phyloP scores from a whole-genome alignment of 805 yeast genomes.

The Metschnikowia santaceciliae region DNA sequence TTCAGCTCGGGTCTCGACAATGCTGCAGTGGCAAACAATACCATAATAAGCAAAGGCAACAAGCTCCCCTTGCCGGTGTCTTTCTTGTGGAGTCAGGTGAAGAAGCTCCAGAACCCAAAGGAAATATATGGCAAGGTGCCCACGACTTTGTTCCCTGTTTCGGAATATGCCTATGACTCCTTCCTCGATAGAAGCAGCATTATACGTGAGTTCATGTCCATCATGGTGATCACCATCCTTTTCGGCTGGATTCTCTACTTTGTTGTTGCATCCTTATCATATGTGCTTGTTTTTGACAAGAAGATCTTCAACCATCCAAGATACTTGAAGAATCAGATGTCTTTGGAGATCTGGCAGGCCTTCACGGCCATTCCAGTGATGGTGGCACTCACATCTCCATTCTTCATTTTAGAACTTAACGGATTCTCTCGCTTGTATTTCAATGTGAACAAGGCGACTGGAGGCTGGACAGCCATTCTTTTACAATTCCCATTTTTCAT shows the following conservation, averaged over 20 bases:
- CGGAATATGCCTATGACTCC: slow-evolving; percentile 60
- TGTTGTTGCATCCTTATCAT: slow-evolving; percentile 71
- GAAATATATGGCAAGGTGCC: slow-evolving; percentile 64
- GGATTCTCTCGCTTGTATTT: slow-evolving; percentile 82
- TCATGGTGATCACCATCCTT: slow-evolving; percentile 65
- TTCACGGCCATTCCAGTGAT: slow-evolving; percentile 79
- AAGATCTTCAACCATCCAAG: slow-evolving; percentile 93
- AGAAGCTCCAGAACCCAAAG: slow-evolving; percentile 25
- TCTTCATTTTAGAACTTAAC: slow-evolving; percentile 78
- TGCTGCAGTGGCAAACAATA: slow-evolving; percentile 13
- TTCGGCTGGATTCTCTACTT: slow-evolving; percentile 88
- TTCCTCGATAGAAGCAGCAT: slow-evolving; percentile 67
- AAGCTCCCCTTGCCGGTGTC: slow-evolving; percentile 16
- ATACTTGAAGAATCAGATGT: slow-evolving; percentile 89
- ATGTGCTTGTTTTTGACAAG: slow-evolving; percentile 76
- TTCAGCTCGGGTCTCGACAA: slow-evolving; percentile 10
- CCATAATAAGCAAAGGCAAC: slow-evolving; percentile 12
- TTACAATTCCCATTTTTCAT: slow-evolving; percentile 75
- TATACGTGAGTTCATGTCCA: slow-evolving; percentile 64
- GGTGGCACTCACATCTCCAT: slow-evolving; percentile 85
- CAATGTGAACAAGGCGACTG: slow-evolving; percentile 55
- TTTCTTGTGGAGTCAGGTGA: slow-evolving; percentile 12
- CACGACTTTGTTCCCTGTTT: slow-evolving; percentile 54
- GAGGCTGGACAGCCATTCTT: slow-evolving; percentile 62
- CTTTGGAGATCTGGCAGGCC: slow-evolving; percentile 77